These are phyloP conservation scores for Bifiguratus adelaidae DNA, from an alignment of 192 early-diverging fungal genomes.

Conservation along the genomic window DNA sequence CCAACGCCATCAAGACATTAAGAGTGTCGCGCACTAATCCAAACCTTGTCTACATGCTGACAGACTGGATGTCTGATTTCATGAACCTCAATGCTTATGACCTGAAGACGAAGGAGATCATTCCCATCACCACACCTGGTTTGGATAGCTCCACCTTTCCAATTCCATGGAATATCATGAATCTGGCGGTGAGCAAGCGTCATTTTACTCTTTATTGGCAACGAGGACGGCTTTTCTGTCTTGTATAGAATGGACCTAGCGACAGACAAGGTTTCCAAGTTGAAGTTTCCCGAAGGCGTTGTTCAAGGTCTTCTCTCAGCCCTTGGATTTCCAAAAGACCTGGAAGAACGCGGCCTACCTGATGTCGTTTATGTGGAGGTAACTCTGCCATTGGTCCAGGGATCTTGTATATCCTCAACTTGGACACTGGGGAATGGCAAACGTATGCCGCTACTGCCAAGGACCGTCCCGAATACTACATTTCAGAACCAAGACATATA, in stretches of 20 bases:
- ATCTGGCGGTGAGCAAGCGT: too few relatives aligned
- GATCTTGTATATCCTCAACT: background rate
- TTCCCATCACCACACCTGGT: background rate
- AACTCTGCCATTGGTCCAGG: background rate
- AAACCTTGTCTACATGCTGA: background rate
- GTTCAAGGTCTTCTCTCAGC: background rate
- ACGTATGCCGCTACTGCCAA: background rate
- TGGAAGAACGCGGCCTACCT: too few relatives aligned
- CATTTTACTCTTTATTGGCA: too few relatives aligned
- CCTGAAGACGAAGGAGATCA: background rate
- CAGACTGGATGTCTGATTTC: slow-evolving; percentile 3
- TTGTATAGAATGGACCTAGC: background rate
- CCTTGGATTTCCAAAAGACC: too few relatives aligned
- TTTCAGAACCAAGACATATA: background rate
- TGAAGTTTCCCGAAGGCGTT: background rate
- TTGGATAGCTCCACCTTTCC: background rate
- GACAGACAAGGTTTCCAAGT: background rate
- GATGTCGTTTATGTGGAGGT: too few relatives aligned
- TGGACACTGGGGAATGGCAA: background rate
- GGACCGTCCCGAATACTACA: background rate
- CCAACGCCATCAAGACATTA: too few relatives aligned
- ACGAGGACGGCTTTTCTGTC: background rate
- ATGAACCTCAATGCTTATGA: background rate
- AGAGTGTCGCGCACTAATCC: background rate
- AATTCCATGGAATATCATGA: background rate